phyloP scores from a whole-genome alignment of 2,329 filamentous ascomycete genomes.

The Xylaria sp. region DNA sequence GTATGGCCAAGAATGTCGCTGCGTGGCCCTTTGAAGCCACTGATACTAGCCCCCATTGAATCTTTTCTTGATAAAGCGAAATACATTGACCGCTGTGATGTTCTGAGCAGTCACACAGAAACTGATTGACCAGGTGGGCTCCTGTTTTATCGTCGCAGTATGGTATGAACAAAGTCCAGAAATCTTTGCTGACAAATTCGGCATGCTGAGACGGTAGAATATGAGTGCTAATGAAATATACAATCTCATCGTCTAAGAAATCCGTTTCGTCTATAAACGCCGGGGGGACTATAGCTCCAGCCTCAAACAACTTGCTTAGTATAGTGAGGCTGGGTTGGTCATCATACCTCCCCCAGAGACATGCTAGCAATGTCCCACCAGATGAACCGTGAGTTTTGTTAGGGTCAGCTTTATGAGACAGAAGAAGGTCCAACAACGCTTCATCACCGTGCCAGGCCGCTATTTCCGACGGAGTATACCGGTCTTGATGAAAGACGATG shows the following conservation, averaged over 20 bases:
- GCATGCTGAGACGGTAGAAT: not conserved
- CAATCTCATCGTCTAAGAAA: not conserved
- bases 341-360: not conserved
- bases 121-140: not conserved
- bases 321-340: not conserved
- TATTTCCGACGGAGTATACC: not conserved
- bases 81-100: not conserved
- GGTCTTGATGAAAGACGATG: not conserved
- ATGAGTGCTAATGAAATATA: not conserved
- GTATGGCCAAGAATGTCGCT: not conserved
- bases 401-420: conserved; percentile 1
- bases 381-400: not conserved
- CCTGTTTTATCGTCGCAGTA: not conserved
- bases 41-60: not conserved
- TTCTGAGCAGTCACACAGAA: not conserved
- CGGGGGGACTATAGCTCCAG: not conserved
- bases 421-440: not conserved
- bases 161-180: not conserved
- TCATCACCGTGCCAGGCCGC: not conserved
- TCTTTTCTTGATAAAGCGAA: not conserved
- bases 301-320: not conserved
- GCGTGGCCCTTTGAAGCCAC: not conserved
- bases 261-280: not conserved
- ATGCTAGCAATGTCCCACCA: not conserved
- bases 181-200: not conserved